Evolutionary conservation across 2,329 filamentous ascomycete species (phyloP).

Genomic region (Neonectria coccinea): DNA sequence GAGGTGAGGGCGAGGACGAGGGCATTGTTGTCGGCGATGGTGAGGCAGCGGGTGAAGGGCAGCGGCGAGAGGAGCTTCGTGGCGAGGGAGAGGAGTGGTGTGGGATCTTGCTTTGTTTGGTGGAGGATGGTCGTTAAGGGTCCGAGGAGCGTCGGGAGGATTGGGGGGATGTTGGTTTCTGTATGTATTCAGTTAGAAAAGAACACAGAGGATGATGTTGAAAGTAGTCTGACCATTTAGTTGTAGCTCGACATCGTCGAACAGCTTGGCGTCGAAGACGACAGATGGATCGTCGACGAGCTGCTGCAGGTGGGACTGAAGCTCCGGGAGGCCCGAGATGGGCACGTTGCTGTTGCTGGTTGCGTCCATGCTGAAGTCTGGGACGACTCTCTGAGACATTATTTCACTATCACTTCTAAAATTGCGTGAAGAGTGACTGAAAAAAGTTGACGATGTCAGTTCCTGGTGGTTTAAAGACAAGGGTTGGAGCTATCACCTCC

Average conservation of each 20-base stretch:
- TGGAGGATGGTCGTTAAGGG: constrained; percentile 65
- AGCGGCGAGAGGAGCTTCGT: constrained; percentile 68
- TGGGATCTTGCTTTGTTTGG: constrained; percentile 62
- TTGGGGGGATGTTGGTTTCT: constrained; percentile 64
- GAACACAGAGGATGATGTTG: neutral
- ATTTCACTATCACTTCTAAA: neutral
- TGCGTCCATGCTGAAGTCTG: constrained; percentile 54
- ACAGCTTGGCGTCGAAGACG: constrained; percentile 61
- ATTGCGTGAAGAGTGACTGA: neutral
- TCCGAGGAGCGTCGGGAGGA: constrained; percentile 66
- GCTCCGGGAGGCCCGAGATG: constrained; percentile 64
- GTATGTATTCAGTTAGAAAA: constrained; percentile 2
- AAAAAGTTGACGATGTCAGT: neutral
- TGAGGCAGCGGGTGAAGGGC: constrained; percentile 62
- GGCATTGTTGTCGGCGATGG: constrained; percentile 63
- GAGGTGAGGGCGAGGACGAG: constrained; percentile 66
- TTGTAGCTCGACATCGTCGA: constrained; percentile 71
- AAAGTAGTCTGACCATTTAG: constrained; percentile 58
- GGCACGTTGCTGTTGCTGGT: constrained; percentile 41
- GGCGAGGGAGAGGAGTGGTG: constrained; percentile 63
- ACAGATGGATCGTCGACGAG: constrained; percentile 59
- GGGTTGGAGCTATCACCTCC: neutral
- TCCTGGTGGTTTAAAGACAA: neutral
- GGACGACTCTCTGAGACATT: constrained; percentile 51
- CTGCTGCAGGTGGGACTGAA: constrained; percentile 65